Evolutionary conservation across 768 basidiomycete species (phyloP).

Genomic region (Tricholoma furcatifolium): DNA sequence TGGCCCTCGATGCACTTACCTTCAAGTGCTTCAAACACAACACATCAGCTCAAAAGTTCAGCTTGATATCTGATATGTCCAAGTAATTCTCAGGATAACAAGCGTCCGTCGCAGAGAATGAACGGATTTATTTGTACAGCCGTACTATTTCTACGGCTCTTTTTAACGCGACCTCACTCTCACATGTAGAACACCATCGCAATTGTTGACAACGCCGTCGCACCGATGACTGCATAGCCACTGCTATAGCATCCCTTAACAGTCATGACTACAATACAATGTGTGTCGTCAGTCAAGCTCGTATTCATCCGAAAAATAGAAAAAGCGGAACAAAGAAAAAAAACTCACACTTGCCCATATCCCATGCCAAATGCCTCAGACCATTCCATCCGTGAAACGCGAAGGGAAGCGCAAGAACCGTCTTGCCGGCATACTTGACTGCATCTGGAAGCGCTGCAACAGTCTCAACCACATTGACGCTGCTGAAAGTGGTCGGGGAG

Average conservation of each 20-base stretch:
- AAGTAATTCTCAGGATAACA: too few species aligned
- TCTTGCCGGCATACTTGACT: conserved; percentile 75
- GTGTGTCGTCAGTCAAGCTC: background rate
- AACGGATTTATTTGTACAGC: too few species aligned
- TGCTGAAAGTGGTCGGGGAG: conserved; percentile 79
- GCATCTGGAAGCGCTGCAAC: conserved; percentile 71
- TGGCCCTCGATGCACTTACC: too few species aligned
- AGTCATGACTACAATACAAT: conserved; percentile 56
- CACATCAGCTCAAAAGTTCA: too few species aligned
- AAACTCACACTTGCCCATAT: conserved; percentile 74
- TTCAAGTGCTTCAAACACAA: too few species aligned
- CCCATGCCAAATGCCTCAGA: conserved; percentile 88
- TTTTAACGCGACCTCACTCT: background rate
- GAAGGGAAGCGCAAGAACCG: conserved; percentile 81
- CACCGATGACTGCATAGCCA: conserved; percentile 83
- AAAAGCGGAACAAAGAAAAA: background rate
- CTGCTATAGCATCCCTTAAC: conserved; percentile 79
- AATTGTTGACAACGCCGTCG: conserved; percentile 72
- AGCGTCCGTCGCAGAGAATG: too few species aligned
- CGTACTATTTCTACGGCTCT: too few species aligned
- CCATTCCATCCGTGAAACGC: conserved; percentile 92
- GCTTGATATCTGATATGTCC: too few species aligned
- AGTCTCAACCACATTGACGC: conserved; percentile 70
- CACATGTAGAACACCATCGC: conserved; percentile 57
- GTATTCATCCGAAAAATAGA: background rate